These are phyloP conservation scores for Adansonia grandidieri DNA, from an alignment of 441 rosid species.

Conservation along the genomic window DNA sequence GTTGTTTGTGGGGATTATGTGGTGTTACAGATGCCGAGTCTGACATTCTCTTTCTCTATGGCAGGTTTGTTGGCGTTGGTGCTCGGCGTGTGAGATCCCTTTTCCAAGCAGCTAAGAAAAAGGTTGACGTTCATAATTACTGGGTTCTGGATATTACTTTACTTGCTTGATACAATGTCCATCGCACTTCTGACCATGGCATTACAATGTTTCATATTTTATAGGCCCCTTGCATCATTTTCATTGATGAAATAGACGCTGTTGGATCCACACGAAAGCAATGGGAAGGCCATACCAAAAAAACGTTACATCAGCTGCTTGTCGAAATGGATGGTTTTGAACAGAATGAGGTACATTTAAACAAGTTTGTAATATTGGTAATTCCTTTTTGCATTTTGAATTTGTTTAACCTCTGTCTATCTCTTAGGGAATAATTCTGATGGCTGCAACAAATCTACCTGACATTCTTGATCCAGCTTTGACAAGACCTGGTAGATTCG, in stretches of 20 bases:
- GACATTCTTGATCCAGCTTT: conserved; percentile 99
- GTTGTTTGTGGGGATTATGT: conserved; percentile 14
- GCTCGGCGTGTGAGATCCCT: conserved; percentile 97
- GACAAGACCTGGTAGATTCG: conserved; percentile 99
- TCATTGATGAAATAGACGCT: conserved; percentile 98
- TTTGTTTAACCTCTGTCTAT: conserved; percentile 28
- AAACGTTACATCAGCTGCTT: conserved; percentile 96
- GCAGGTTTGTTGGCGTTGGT: conserved; percentile 99
- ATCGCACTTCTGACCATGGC: background rate
- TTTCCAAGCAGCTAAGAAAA: conserved; percentile 96
- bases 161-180: background rate
- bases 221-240: conserved; percentile 96
- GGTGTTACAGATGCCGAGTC: conserved; percentile 8
- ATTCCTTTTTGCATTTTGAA: conserved; percentile 19
- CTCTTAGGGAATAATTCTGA: conserved; percentile 87
- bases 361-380: conserved; percentile 23
- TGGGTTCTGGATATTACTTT: conserved; percentile 9
- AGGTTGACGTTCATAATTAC: conserved; percentile 50
- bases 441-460: conserved; percentile 99
- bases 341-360: conserved; percentile 80
- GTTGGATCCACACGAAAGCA: conserved; percentile 97
- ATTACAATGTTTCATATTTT: conserved; percentile 27
- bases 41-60: conserved; percentile 29
- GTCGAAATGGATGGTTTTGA: conserved; percentile 99
- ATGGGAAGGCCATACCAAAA: conserved; percentile 99